phyloP scores from a whole-genome alignment of 306 rosid species.

The Spatholobus suberectus region DNA sequence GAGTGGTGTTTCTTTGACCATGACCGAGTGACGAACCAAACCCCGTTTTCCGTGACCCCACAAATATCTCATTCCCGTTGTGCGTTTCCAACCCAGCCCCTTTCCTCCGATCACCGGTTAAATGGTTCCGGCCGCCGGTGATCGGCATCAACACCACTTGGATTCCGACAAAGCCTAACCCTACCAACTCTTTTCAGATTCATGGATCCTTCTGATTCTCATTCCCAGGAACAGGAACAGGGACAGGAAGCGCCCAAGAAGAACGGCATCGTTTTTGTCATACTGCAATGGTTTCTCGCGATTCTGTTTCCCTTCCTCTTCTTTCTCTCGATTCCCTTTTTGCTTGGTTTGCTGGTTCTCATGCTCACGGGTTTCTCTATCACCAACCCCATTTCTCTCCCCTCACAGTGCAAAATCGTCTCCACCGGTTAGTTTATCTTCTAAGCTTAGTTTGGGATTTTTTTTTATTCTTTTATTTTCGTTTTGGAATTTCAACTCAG shows the following conservation, averaged over 20 bases:
- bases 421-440: constrained; percentile 67
- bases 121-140: constrained; percentile 85
- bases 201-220: constrained; percentile 70
- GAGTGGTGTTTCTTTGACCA: constrained; percentile 23
- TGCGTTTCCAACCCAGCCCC: background rate
- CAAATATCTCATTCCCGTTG: background rate
- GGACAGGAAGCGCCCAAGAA: constrained; percentile 32
- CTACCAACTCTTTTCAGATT: background rate
- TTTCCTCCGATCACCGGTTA: constrained; percentile 74
- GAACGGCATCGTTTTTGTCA: constrained; percentile 21
- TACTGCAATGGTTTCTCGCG: constrained; percentile 58
- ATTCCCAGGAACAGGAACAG: constrained; percentile 38
- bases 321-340: constrained; percentile 55
- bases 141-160: constrained; percentile 43
- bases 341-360: constrained; percentile 52
- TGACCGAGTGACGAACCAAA: background rate
- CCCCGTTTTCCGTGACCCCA: constrained; percentile 18
- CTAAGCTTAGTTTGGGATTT: constrained; percentile 18
- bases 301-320: constrained; percentile 54
- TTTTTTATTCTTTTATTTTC: background rate
- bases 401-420: constrained; percentile 87
- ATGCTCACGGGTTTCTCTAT: constrained; percentile 59
- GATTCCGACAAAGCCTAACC: background rate
- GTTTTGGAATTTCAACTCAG: background rate
- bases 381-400: constrained; percentile 64